A percentile compares a stretch with the other conserved stretches of the same genome.
phyloP scores from a whole-genome alignment of 345 rosid species.

The Hibiscus trionum region DNA sequence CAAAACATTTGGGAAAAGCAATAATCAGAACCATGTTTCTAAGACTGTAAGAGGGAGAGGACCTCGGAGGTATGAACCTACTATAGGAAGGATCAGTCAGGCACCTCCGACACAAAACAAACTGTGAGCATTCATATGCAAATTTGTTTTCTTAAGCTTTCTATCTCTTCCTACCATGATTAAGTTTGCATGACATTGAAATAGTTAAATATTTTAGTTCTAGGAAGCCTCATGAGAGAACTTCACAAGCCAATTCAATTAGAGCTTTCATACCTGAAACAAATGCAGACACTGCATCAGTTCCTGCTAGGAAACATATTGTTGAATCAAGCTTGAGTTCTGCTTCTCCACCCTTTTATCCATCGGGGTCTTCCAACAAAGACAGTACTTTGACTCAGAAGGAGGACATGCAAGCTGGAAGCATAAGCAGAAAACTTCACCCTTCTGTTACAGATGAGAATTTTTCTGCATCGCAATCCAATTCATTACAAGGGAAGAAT shows the following conservation, averaged over 20 bases:
- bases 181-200: constrained; percentile 3
- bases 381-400: constrained; percentile 40
- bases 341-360: constrained; percentile 96
- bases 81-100: constrained; percentile 39
- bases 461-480: constrained; percentile 30
- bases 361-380: constrained; percentile 69
- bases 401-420: constrained; percentile 50
- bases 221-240: constrained; percentile 43
- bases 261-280: constrained; percentile 26
- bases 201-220: constrained; percentile 31
- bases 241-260: constrained; percentile 31
- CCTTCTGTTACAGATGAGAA: constrained; percentile 28
- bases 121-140: constrained; percentile 31
- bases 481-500: constrained; percentile 39
- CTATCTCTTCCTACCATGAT: not conserved
- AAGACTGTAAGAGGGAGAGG: constrained; percentile 76
- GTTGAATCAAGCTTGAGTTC: constrained; percentile 72
- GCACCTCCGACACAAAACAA: constrained; percentile 42
- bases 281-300: constrained; percentile 38
- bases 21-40: constrained; percentile 47
- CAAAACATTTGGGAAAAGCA: constrained; percentile 36
- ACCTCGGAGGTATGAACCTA: constrained; percentile 53
- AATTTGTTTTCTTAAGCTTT: not conserved
- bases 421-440: constrained; percentile 29
- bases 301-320: constrained; percentile 39